Evolutionary conservation across 2,329 filamentous ascomycete genomes (phyloP), one percentile per base, ranked within the genome.

Genomic region (Penicillium concentricum): DNA sequence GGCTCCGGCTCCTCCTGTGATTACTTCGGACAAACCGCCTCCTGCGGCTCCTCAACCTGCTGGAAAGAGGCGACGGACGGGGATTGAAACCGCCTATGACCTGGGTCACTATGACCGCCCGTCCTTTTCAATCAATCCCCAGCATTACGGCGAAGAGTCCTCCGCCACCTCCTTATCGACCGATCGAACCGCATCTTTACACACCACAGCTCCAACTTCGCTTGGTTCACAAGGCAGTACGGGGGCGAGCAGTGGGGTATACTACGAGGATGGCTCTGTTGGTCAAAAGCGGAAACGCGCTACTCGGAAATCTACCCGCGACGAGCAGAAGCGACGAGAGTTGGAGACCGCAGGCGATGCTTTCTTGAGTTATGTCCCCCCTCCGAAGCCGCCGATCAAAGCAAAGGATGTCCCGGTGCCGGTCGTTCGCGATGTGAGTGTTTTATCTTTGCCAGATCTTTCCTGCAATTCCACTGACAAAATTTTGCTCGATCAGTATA

Each of bases 151-250:
- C 61, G 82, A 83, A 44, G 85, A 85, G 15, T 83, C 84, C 15
- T 87, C 84, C 52, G 85, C 84, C 49, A 88, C 89, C 43, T 91
- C 90, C 13, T 82, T 87, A 54, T 95, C 91, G 5, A 94, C 88
- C 63, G 91, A 93, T 74, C 86, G 91, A 61, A 95, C 90, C 15
- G 89, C 89, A 32, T 94, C 91, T 16, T 80, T 92, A 56, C 87
- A 93, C 69, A 94, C 91, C 4, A 97, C 92, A 0, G 93, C 93
- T 42, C 87, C 92, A 5, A 97, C 94, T 0, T 97, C 93, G 15
- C 78, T 92, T 6, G 88, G 87, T 15, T 92, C 90, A 7, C 81
- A 83, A 64, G 79, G 79, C 28, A 84, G 78, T 58, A 74, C 74
- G 28, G 72, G 73, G 38, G 73, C 76, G 9, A 78, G 82, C 73